Base-by-base conservation (phyloP, 768 basidiomycete genomes). In the Lentinula sp. region DNA sequence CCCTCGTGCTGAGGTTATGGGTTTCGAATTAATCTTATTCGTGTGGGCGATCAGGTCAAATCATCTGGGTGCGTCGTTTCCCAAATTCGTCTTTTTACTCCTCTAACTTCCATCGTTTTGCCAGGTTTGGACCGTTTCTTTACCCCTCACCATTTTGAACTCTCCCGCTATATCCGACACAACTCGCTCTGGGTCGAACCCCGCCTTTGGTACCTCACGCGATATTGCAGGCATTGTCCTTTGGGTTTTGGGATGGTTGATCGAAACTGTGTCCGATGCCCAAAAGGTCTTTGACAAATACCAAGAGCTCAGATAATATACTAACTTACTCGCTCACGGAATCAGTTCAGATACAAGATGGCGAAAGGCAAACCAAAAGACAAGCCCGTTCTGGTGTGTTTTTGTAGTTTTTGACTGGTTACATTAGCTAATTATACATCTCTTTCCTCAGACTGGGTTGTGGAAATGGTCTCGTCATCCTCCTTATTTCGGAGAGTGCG, bases 401-500 rank as follows among this genome's bases (percentile, higher is more conserved):
- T 8, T 32, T 23, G 33, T 56, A 12, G n/a, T 58, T 32, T 16
- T 12, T 3, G 13, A 36, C 39, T 46, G 39, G 39, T 51, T 7
- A 10, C 37, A 6, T 36, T 56, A 58, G 49, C 58, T 42, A 28
- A 41, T 46, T 39, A 12, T 46, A 15, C 36, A 9, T 2, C 54
- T 53, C 6, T 23, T 48, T 48, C 37, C 62, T 37, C 63, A 84
- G 81, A 71, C 63, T 41, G 84, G 83, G 4, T 63, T 84, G 2
- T 84, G 84, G 84, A 72, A 68, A 12, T 85, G 79, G 77, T 81
- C 82, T 23, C 79, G 87, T 3, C 86, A 89, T 64, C 87, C 87
- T 18, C 84, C 86, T 0, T 89, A 88, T 68, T 87, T 88, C 65
- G 87, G 87, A 67, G 87, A 89, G 82, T 85, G 72, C 67, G 79